These are phyloP conservation scores for Hirsutella minnesotensis DNA, from an alignment of 2,329 filamentous ascomycete genomes.

Conservation along the genomic window DNA sequence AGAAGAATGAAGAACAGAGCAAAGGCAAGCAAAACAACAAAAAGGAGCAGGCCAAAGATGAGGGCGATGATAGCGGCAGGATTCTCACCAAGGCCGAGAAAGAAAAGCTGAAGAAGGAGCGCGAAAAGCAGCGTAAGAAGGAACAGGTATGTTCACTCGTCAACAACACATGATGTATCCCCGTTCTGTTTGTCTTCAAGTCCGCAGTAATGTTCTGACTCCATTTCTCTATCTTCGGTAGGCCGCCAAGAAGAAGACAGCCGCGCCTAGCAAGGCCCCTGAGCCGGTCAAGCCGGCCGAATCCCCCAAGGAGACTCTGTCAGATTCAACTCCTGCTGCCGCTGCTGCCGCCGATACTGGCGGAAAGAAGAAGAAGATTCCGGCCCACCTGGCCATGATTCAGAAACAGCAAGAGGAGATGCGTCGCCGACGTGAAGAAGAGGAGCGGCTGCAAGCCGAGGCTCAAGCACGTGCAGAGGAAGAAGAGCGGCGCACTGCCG, in stretches of 20 bases:
- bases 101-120: constrained; percentile 94
- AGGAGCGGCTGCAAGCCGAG: constrained; percentile 46
- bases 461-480: constrained; percentile 55
- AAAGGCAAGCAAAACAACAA: constrained; percentile 30
- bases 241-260: constrained; percentile 74
- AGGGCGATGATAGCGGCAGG: constrained; percentile 45
- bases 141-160: constrained; percentile 55
- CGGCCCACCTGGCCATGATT: constrained; percentile 57
- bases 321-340: constrained; percentile 24
- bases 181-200: background rate
- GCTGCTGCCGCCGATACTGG: constrained; percentile 34
- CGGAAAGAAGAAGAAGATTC: constrained; percentile 80
- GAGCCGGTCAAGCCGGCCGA: constrained; percentile 20
- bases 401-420: constrained; percentile 78
- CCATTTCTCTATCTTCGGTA: constrained; percentile 6
- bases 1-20: constrained; percentile 53
- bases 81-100: constrained; percentile 97
- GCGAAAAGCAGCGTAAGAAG: constrained; percentile 97
- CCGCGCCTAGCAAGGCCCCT: constrained; percentile 20
- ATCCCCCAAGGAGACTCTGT: constrained; percentile 33
- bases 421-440: constrained; percentile 54
- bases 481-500: constrained; percentile 49
- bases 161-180: background rate
- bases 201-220: background rate
- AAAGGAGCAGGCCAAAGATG: constrained; percentile 36